Conservation (phyloP, 1,284 basidiomycete species). For the Pseudozyma pruni region DNA sequence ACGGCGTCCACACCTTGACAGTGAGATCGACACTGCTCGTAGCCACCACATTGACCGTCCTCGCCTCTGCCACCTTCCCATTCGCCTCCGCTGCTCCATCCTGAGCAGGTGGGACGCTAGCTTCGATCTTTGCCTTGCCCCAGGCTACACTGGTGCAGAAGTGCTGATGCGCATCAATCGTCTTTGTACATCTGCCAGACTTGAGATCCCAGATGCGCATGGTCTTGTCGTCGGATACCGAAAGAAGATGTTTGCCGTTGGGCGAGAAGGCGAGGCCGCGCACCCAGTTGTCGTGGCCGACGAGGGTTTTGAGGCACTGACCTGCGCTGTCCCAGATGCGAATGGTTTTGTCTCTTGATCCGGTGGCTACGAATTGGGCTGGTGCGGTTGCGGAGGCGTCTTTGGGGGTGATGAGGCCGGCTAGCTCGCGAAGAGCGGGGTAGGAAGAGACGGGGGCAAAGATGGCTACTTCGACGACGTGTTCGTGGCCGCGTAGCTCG, state of each 20-base stretch:
- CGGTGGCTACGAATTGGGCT: conserved; percentile 79
- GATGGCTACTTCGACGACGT: conserved; percentile 83
- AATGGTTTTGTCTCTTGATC: conserved; percentile 87
- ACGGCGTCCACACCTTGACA: conserved; percentile 64
- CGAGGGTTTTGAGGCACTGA: conserved; percentile 76
- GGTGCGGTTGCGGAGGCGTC: conserved; percentile 68
- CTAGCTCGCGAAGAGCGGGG: conserved; percentile 79
- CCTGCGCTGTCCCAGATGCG: conserved; percentile 86
- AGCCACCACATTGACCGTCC: conserved; percentile 65
- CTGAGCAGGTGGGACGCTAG: conserved; percentile 42
- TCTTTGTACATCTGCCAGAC: conserved; percentile 82
- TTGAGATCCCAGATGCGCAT: conserved; percentile 87
- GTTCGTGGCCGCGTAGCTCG: conserved; percentile 87
- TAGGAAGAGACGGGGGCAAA: conserved; percentile 83
- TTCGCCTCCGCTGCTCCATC: conserved; percentile 20
- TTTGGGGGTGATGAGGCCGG: conserved; percentile 73
- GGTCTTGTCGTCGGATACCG: conserved; percentile 89
- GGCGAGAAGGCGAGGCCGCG: conserved; percentile 59
- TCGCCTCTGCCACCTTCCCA: conserved; percentile 19
- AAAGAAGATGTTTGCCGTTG: conserved; percentile 82
- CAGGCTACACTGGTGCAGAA: conserved; percentile 73
- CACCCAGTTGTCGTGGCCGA: conserved; percentile 65
- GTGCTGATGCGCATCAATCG: conserved; percentile 84
- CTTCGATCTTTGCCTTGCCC: conserved; percentile 59
- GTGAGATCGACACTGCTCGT: conserved; percentile 62